A percentile compares a stretch with the other conserved stretches of the same genome.
Conservation (phyloP, 768 basidiomycete genomes). For the Glaciozyma antarctica region DNA sequence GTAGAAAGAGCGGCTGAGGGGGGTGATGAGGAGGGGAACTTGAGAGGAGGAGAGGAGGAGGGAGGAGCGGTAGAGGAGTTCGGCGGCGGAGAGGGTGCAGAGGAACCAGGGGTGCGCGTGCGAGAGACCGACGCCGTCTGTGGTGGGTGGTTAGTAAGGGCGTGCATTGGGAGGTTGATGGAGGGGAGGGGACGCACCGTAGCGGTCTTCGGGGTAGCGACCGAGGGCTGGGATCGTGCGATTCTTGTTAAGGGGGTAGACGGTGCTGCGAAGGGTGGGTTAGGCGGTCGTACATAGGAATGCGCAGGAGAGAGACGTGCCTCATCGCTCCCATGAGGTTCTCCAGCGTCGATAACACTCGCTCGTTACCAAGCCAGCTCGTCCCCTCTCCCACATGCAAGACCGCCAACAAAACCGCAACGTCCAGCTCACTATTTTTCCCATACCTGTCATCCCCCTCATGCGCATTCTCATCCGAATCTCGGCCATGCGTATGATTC, state of each 20-base stretch:
- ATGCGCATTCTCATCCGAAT: background rate
- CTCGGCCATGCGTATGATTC: constrained; percentile 7
- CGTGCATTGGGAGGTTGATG: too few relatives aligned
- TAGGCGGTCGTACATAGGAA: background rate
- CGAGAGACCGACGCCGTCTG: constrained; percentile 30
- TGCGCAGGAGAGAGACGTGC: background rate
- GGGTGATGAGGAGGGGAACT: constrained; percentile 7
- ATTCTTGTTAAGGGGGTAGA: constrained; percentile 30
- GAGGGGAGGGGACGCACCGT: constrained; percentile 10
- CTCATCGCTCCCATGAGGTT: constrained; percentile 19
- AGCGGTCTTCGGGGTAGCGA: constrained; percentile 33
- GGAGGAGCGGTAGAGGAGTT: constrained; percentile 25
- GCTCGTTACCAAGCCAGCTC: constrained; percentile 15
- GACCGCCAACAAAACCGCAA: constrained; percentile 25
- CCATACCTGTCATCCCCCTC: constrained; percentile 6
- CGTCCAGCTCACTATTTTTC: constrained; percentile 22
- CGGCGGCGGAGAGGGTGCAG: constrained; percentile 27
- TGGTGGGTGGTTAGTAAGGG: background rate
- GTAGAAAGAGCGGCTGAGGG: background rate
- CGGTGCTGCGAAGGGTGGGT: background rate
- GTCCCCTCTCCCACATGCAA: constrained; percentile 21
- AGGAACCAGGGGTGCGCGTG: constrained; percentile 34
- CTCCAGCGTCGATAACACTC: constrained; percentile 26
- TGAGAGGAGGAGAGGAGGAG: constrained; percentile 1
- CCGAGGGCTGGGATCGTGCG: constrained; percentile 27